Percentiles rank a stretch among this genome's conserved stretches.
Evolutionary conservation across 805 yeast genomes (phyloP).

Genomic region (Hanseniaspora opuntiae): DNA sequence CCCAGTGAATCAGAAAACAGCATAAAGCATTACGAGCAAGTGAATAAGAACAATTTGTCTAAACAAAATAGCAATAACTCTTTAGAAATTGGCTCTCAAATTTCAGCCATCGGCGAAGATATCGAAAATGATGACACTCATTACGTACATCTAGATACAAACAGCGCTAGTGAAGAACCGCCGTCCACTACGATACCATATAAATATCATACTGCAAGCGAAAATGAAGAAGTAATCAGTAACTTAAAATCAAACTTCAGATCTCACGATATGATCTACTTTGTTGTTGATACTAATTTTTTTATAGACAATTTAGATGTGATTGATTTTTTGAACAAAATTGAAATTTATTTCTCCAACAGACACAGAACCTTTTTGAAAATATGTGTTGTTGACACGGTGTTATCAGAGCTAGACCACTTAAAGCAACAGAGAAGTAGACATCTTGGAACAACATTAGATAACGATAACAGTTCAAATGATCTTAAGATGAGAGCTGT

Average conservation of each 20-base stretch:
- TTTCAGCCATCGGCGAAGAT: not conserved
- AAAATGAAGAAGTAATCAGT: not conserved
- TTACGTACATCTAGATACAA: too few relatives aligned
- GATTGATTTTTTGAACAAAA: not conserved
- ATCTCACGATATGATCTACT: not conserved
- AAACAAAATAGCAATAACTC: not conserved
- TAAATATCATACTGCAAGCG: not conserved
- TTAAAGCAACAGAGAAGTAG: not conserved
- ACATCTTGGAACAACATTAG: not conserved
- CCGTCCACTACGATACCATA: too few relatives aligned
- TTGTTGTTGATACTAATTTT: slow-evolving; percentile 8
- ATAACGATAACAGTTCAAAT: not conserved
- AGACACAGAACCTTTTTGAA: not conserved
- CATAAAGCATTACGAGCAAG: not conserved
- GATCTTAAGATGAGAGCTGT: slow-evolving; percentile 5
- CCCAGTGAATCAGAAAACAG: not conserved
- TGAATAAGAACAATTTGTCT: not conserved
- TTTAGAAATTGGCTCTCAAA: too few relatives aligned
- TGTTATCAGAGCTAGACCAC: slow-evolving; percentile 6
- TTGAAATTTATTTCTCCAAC: not conserved
- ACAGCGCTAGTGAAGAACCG: too few relatives aligned
- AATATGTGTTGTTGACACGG: slow-evolving; percentile 10
- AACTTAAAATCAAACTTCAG: not conserved
- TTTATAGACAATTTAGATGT: not conserved
- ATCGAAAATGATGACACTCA: not conserved